Percentiles rank a stretch among this genome's conserved stretches.
Conservation (phyloP, 2,329 filamentous ascomycete genomes). For the Chalaropsis ovoidea region DNA sequence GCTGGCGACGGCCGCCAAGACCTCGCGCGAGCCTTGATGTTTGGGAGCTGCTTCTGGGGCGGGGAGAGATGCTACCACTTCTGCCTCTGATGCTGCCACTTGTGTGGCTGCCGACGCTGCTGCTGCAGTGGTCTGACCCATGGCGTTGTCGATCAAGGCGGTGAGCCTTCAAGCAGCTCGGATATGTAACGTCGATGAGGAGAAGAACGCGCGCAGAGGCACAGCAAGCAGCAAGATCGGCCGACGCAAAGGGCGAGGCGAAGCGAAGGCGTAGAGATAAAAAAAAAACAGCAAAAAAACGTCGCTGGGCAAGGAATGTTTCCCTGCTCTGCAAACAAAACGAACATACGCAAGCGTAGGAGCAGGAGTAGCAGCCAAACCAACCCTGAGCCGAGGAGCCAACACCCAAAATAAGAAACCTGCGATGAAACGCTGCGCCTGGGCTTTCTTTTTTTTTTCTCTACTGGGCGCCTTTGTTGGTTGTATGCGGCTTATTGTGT, state of each 20-base stretch:
- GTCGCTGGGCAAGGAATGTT: not conserved
- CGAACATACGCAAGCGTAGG: not conserved
- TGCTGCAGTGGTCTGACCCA: slow-evolving; percentile 13
- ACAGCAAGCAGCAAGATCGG: too few species aligned
- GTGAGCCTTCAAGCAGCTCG: slow-evolving; percentile 4
- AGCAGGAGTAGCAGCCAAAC: not conserved
- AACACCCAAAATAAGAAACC: not conserved
- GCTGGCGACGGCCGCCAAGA: not conserved
- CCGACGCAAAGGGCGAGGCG: not conserved
- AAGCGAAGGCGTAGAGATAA: not conserved
- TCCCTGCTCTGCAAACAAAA: slow-evolving; percentile 1
- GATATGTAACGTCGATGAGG: slow-evolving; percentile 8
- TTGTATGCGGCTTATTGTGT: not conserved
- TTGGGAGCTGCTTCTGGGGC: not conserved
- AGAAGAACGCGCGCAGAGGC: not conserved
- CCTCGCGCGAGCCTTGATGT: not conserved
- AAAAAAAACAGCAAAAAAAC: not conserved
- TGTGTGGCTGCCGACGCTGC: not conserved
- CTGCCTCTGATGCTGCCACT: slow-evolving; percentile 5
- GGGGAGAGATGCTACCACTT: slow-evolving; percentile 1
- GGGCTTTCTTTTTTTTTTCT: not conserved
- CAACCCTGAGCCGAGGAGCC: not conserved
- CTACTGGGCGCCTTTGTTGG: not conserved
- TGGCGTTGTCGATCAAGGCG: slow-evolving; percentile 14
- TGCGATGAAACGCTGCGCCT: slow-evolving; percentile 4